These are phyloP conservation scores for Termitomyces eurrhizus DNA, from an alignment of 768 basidiomycete genomes.

Conservation along the genomic window DNA sequence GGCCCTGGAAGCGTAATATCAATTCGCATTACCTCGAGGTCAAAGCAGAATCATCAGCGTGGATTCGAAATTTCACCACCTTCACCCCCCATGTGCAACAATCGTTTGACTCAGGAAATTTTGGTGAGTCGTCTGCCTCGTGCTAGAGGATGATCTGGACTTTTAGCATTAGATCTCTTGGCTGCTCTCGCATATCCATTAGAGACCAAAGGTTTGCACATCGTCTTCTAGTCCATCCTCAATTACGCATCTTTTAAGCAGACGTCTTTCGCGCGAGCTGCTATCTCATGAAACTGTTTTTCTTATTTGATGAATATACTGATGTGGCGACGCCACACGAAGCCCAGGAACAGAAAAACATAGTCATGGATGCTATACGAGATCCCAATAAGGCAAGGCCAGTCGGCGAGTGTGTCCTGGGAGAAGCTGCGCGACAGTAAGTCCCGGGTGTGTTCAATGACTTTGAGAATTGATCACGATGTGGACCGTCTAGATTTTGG, in stretches of 20 bases:
- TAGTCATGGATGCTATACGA: background rate
- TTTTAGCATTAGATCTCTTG: constrained; percentile 26
- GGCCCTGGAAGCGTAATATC: constrained; percentile 40
- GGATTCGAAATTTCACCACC: constrained; percentile 27
- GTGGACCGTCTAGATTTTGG: background rate
- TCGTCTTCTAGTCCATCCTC: background rate
- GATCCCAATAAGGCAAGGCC: background rate
- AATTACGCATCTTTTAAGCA: background rate
- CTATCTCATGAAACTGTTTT: background rate
- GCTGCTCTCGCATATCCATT: constrained; percentile 35
- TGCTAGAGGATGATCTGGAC: background rate
- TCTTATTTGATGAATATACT: background rate
- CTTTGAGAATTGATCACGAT: background rate
- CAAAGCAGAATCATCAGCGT: constrained; percentile 16
- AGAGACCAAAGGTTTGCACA: constrained; percentile 25
- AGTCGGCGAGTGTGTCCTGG: background rate
- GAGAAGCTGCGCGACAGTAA: background rate
- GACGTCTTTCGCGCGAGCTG: background rate
- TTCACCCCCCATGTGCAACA: constrained; percentile 31
- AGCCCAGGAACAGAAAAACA: background rate
- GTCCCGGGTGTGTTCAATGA: background rate
- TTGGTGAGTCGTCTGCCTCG: constrained; percentile 10
- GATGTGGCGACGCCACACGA: background rate
- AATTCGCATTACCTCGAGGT: constrained; percentile 33
- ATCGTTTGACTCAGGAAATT: constrained; percentile 39